Evolutionary conservation across 1,284 basidiomycete genomes (phyloP).

Genomic region (Apiotrichum siamense): DNA sequence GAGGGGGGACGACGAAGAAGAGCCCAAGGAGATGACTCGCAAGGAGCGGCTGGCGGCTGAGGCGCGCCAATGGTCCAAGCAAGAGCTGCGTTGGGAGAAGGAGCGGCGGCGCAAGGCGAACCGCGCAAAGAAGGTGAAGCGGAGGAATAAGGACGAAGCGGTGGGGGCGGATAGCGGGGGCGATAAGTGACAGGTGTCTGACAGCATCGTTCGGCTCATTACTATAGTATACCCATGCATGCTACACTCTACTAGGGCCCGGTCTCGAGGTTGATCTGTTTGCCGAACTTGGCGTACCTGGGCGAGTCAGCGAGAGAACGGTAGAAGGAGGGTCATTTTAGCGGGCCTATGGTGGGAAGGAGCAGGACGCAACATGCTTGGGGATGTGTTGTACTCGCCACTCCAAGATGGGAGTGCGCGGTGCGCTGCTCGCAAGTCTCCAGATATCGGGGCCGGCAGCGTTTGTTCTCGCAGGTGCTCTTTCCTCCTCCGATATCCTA

Average conservation of each 20-base stretch:
- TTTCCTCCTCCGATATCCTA: no score
- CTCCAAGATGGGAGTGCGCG: no score
- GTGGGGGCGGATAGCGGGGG: slow-evolving; percentile 6
- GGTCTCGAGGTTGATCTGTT: slow-evolving; percentile 80
- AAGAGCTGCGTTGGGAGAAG: slow-evolving; percentile 43
- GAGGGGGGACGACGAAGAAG: background rate
- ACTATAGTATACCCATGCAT: slow-evolving; percentile 1
- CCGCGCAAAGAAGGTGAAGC: slow-evolving; percentile 41
- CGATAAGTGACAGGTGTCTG: background rate
- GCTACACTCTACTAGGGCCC: slow-evolving; percentile 26
- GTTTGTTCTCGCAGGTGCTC: no score
- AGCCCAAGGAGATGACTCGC: slow-evolving; percentile 8
- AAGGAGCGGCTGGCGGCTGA: slow-evolving; percentile 21
- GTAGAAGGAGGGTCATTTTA: no score
- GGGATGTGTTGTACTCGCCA: no score
- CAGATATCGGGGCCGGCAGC: no score
- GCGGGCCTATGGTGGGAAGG: no score
- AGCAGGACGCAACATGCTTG: no score
- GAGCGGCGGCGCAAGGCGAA: slow-evolving; percentile 44
- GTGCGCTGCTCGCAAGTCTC: no score
- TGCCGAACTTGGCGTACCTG: slow-evolving; percentile 83
- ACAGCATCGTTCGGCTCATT: no score
- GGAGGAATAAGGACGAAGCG: slow-evolving; percentile 16
- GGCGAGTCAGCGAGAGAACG: background rate
- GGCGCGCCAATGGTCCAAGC: slow-evolving; percentile 25